Evolutionary conservation across 148 eudicot genomes (phyloP).

Genomic region (Spergularia bocconei): DNA sequence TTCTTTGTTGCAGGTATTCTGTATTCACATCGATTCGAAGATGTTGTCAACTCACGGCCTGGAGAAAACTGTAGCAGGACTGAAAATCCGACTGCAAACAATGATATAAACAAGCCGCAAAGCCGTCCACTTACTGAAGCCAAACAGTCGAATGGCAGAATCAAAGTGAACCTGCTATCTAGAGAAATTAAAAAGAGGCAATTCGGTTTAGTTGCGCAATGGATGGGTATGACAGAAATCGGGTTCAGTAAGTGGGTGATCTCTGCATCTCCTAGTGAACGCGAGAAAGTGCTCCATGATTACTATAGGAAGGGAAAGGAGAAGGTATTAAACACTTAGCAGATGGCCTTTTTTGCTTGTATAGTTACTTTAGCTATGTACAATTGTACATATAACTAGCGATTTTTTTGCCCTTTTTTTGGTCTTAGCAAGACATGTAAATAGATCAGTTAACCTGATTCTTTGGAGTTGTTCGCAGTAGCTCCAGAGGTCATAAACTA

Average conservation of each 20-base stretch:
- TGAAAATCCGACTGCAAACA: neutral
- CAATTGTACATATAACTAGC: too few species aligned
- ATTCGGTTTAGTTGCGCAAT: slow-evolving; percentile 48
- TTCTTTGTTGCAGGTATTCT: slow-evolving; percentile 55
- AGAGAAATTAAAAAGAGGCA: slow-evolving; percentile 47
- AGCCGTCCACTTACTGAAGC: slow-evolving; percentile 18
- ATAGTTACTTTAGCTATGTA: too few species aligned
- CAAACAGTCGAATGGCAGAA: slow-evolving; percentile 20
- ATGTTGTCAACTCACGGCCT: slow-evolving; percentile 58
- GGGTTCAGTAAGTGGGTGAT: slow-evolving; percentile 69
- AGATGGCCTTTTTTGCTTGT: too few species aligned
- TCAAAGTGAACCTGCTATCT: slow-evolving; percentile 22
- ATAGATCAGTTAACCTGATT: too few species aligned
- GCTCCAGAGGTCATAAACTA: too few species aligned
- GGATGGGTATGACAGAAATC: slow-evolving; percentile 51
- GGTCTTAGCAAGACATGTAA: too few species aligned
- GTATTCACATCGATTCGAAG: slow-evolving; percentile 86
- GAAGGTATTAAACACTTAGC: slow-evolving; percentile 1
- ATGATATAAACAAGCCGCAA: slow-evolving; percentile 24
- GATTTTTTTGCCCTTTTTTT: too few species aligned
- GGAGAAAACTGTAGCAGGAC: slow-evolving; percentile 25
- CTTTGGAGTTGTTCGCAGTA: too few species aligned
- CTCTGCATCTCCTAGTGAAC: slow-evolving; percentile 50
- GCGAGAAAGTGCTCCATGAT: slow-evolving; percentile 50
- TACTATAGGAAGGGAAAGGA: slow-evolving; percentile 47